A percentile compares a stretch with the other conserved stretches of the same genome.
These are phyloP conservation scores for Xylaria sp. DNA, from an alignment of 2,329 filamentous ascomycete genomes.

Conservation along the genomic window DNA sequence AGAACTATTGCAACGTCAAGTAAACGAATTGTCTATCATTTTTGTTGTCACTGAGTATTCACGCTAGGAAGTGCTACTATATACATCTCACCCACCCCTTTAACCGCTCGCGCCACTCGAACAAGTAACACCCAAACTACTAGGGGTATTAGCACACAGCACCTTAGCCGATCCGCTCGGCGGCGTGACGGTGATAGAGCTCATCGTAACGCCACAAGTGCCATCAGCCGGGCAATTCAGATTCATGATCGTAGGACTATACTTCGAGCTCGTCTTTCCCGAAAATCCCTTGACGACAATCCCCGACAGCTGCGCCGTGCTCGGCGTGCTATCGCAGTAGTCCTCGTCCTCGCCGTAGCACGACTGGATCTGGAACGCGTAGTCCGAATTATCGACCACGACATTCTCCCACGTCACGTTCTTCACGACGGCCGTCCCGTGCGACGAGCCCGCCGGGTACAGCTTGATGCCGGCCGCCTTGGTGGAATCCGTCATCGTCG, in stretches of 20 bases:
- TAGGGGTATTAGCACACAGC: conserved; percentile 35
- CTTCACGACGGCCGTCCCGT: conserved; percentile 29
- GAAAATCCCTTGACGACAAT: conserved; percentile 29
- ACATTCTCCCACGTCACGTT: conserved; percentile 36
- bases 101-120: conserved; percentile 27
- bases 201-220: conserved; percentile 29
- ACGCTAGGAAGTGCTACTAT: too few species aligned
- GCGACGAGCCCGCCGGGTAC: conserved; percentile 29
- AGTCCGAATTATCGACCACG: conserved; percentile 33
- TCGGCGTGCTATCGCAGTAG: conserved; percentile 28
- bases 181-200: conserved; percentile 26
- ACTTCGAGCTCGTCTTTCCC: conserved; percentile 21
- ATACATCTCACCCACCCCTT: neutral
- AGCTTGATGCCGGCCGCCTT: conserved; percentile 34
- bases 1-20: too few species aligned
- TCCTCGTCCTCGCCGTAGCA: conserved; percentile 31
- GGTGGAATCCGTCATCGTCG: conserved; percentile 31
- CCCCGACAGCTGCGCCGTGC: conserved; percentile 30
- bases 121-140: conserved; percentile 23
- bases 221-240: conserved; percentile 29
- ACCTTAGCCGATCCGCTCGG: conserved; percentile 28
- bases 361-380: conserved; percentile 36
- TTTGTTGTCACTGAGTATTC: too few species aligned
- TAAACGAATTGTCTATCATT: too few species aligned
- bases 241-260: conserved; percentile 31